phyloP scores from a whole-genome alignment of 352 stramenopile species.

The Phytophthora pseudosyringae region DNA sequence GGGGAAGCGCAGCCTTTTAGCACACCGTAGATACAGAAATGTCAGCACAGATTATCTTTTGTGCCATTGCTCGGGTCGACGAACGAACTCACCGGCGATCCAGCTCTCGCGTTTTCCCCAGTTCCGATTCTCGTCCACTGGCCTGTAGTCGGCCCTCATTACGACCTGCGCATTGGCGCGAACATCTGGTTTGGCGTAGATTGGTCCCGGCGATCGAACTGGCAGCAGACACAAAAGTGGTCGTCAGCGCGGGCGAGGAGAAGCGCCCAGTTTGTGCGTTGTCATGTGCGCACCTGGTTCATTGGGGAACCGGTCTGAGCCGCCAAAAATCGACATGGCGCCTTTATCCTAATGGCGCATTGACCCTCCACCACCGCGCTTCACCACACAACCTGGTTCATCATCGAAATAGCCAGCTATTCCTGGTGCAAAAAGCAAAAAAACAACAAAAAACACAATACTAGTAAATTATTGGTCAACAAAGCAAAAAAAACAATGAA shows the following conservation, averaged over 20 bases:
- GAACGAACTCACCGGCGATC: constrained; percentile 60
- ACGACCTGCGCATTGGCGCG: constrained; percentile 67
- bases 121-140: constrained; percentile 66
- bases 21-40: constrained; percentile 5
- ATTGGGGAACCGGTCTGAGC: constrained; percentile 76
- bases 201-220: constrained; percentile 75
- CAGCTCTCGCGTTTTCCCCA: constrained; percentile 86
- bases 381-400: constrained; percentile 4
- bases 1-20: constrained; percentile 48
- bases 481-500: no score
- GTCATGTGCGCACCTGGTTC: constrained; percentile 54
- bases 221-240: background rate
- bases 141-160: constrained; percentile 75
- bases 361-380: background rate
- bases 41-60: background rate
- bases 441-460: no score
- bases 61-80: background rate
- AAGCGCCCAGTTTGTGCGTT: background rate
- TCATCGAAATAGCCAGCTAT: constrained; percentile 35
- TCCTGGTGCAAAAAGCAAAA: constrained; percentile 9
- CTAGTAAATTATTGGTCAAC: no score
- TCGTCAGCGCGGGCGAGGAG: background rate
- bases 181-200: constrained; percentile 70
- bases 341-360: constrained; percentile 1
- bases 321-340: constrained; percentile 82